phyloP scores from a whole-genome alignment of 257 asterid genomes.

The Pogostemon cablin region DNA sequence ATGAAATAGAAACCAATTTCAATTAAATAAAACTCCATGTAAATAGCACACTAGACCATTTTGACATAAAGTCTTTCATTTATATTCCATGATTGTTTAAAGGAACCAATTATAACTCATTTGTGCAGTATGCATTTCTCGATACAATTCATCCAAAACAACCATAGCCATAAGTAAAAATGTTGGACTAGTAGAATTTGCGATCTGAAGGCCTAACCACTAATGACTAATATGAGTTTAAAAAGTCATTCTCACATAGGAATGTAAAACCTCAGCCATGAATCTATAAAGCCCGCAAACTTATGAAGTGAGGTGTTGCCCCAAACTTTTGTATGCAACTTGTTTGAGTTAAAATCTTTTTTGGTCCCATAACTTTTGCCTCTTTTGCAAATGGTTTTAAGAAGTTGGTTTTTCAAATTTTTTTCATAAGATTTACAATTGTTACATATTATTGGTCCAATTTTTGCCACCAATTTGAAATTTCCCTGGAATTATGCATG shows the following conservation, averaged over 20 bases:
- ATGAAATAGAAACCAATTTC: conserved; percentile 19
- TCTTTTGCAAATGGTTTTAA: too few relatives aligned
- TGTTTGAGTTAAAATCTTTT: background rate
- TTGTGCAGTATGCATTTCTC: background rate
- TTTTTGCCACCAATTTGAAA: too few relatives aligned
- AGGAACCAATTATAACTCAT: conserved; percentile 1
- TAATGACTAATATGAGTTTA: background rate
- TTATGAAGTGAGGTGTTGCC: background rate
- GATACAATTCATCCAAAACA: background rate
- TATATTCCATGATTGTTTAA: background rate
- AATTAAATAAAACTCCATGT: background rate
- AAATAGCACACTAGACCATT: conserved; percentile 2
- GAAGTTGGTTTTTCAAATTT: too few relatives aligned
- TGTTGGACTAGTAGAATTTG: conserved; percentile 2
- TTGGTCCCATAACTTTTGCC: too few relatives aligned
- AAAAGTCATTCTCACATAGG: background rate
- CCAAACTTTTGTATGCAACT: background rate
- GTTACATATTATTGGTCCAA: too few relatives aligned
- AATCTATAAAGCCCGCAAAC: background rate
- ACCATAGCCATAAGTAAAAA: background rate
- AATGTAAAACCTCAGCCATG: background rate
- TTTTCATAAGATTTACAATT: too few relatives aligned
- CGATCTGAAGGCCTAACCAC: background rate
- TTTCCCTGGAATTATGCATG: too few relatives aligned
- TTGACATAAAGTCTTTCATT: conserved; percentile 11